Base-by-base conservation (phyloP, 73 alveolate genomes). In the Breviolum minutum region DNA sequence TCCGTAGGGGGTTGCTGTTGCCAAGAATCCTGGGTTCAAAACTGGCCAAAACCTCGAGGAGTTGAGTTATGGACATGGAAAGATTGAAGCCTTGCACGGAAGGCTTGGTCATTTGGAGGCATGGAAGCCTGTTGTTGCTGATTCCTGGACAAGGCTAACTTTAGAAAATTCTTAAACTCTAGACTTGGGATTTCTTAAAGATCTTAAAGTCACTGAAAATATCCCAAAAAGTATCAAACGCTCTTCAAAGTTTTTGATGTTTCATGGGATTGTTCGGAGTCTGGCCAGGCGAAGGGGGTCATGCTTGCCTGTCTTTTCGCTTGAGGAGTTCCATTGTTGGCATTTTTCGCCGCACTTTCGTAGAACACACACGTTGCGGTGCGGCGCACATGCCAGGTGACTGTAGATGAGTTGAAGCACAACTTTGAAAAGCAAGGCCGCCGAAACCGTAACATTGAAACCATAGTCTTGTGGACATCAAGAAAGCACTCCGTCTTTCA, bases 1-100 rank as follows among this genome's bases (percentile, higher is more conserved):
- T 40, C 54, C 54, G 54, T 40, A 40, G 54, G 54, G 54, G 54
- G 5, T 40, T 40, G 54, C 54, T 40, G 76, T n/a, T 19, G 81
- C 89, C 74, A 92, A 92, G 98, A 88, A 92, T 68, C 89, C 29
- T 48, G 91, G 91, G 76, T 73, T 80, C 60, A 11, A 7, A 11
- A 20, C n/a, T 77, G 63, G 63, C 87, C 29, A 64, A 71, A 13
- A 20, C 40, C 19, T 20, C 48, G 30, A 82, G 90, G 90, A 82
- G 90, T 48, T 82, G 69, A 20, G 40, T 20, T 29, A 82, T 48
- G 90, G 71, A 22, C 90, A 82, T 48, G 61, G 71, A 30, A 82
- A 82, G 71, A 40, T 82, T 0, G 90, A 82, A 48, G 40, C 68
- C 40, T 48, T 82, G 40, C 90, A 82, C 62, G 68, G 71, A 19